Evolutionary conservation across 176 grass and related monocot genomes (phyloP), one percentile per base, ranked within the genome.

Genomic region (Poa pratensis): DNA sequence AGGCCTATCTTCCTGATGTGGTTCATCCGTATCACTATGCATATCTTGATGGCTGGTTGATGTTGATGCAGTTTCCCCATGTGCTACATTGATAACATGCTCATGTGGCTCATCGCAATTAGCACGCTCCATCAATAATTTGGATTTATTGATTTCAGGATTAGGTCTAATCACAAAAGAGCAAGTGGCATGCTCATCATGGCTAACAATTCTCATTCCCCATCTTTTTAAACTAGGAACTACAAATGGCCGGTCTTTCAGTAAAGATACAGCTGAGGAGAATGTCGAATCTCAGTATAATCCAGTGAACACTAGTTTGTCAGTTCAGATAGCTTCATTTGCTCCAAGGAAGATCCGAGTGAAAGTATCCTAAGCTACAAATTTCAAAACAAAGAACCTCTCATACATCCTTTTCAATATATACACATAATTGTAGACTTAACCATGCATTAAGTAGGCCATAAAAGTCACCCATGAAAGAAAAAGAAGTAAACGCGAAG

Each of bases 91-190:
- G 69, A 97, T 84, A 84, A 84, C 87, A 82, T 87, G 92, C 35
- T 97, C 90, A 30, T 85, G 76, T 55, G 73, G 37, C 74, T 81
- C 88, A 79, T 85, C 88, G 46, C 82, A 87, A 77, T 83, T 87
- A 82, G 70, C n/a, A 46, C 40, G 84, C 81, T 95, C 92, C 95
- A 97, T 97, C 69, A 90, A 34, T 67, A 91, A 80, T 70, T 84
- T 74, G 43, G 43, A 69, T 67, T 22, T 78, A 78, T 34, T 54
- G 27, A 77, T 81, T 80, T 58, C 54, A 73, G 60, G 42, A 42
- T 84, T 84, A 80, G 51, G 24, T 76, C 52, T 76, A 84, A 87
- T 77, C 14, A 37, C 23, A 76, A 59, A 76, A 80, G 30, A 45
- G 69, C 60, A 84, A 34, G 9, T 10, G 28, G 28, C 42, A 68